Evolutionary conservation across 179 eudicot genomes (phyloP).

Genomic region (Beta macrorhiza): DNA sequence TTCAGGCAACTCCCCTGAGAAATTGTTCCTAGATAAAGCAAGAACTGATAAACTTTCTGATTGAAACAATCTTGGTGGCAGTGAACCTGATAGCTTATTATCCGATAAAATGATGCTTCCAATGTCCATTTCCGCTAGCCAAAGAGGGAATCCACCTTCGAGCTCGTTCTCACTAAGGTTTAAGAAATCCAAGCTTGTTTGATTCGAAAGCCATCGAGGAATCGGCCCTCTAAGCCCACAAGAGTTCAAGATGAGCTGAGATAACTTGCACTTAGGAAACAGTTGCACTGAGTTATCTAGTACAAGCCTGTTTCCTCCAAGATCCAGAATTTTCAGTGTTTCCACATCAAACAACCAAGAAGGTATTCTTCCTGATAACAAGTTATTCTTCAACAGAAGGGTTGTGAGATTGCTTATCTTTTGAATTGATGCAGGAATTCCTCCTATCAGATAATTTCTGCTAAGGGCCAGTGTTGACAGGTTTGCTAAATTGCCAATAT

Average conservation of each 20-base stretch:
- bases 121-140: slow-evolving; percentile 57
- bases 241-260: slow-evolving; percentile 41
- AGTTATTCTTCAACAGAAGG: slow-evolving; percentile 40
- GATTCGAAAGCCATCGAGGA: slow-evolving; percentile 53
- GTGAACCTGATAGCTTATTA: slow-evolving; percentile 47
- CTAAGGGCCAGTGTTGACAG: slow-evolving; percentile 17
- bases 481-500: slow-evolving; percentile 24
- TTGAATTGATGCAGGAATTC: slow-evolving; percentile 41
- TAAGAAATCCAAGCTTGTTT: slow-evolving; percentile 43
- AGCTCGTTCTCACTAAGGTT: slow-evolving; percentile 51
- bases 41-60: slow-evolving; percentile 49
- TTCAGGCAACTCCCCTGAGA: slow-evolving; percentile 53
- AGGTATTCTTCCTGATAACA: slow-evolving; percentile 47
- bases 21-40: slow-evolving; percentile 49
- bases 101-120: slow-evolving; percentile 53
- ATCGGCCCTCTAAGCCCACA: slow-evolving; percentile 44
- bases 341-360: slow-evolving; percentile 43
- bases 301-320: slow-evolving; percentile 42
- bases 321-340: slow-evolving; percentile 30
- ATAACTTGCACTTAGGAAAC: slow-evolving; percentile 42
- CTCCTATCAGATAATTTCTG: slow-evolving; percentile 42
- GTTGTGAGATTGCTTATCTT: slow-evolving; percentile 36
- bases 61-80: slow-evolving; percentile 50
- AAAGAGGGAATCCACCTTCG: slow-evolving; percentile 42
- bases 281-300: slow-evolving; percentile 37